Conservation (phyloP, 73 alveolate species). For the Breviolum minutum region DNA sequence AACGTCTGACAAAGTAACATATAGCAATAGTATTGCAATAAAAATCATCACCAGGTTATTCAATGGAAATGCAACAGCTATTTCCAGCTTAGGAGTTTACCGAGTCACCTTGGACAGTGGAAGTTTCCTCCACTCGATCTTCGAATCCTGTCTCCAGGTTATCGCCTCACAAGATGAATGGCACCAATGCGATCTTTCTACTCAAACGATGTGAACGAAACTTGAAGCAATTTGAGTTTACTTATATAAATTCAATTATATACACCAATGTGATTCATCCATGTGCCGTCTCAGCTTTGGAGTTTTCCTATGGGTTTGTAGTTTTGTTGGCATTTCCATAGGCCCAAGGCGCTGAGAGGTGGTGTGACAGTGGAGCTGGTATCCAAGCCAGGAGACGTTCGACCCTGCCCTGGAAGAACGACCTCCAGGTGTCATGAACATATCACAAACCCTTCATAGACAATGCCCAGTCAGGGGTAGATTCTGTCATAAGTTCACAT, state of each 20-base stretch:
- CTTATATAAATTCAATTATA: too few species aligned
- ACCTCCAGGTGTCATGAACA: background rate
- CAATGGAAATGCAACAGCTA: background rate
- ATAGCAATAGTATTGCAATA: too few species aligned
- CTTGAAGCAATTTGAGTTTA: too few species aligned
- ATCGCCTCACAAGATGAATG: background rate
- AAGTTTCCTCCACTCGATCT: constrained; percentile 47
- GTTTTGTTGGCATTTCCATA: background rate
- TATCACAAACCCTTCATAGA: too few species aligned
- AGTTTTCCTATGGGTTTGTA: too few species aligned
- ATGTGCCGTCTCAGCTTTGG: too few species aligned
- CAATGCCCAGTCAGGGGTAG: background rate
- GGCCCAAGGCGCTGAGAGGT: constrained; percentile 50
- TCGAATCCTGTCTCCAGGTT: constrained; percentile 76
- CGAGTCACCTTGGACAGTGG: constrained; percentile 36
- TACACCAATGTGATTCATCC: too few species aligned
- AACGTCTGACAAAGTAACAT: background rate
- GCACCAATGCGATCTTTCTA: background rate
- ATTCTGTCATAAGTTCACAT: background rate
- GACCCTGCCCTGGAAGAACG: constrained; percentile 19
- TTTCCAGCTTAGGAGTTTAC: background rate
- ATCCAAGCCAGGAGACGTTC: constrained; percentile 72
- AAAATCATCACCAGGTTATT: too few species aligned
- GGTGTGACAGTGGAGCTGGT: constrained; percentile 86
- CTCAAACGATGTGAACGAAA: too few species aligned